Evolutionary conservation across 805 yeast species (phyloP).

Genomic region (Wickerhamiella spandovensis): DNA sequence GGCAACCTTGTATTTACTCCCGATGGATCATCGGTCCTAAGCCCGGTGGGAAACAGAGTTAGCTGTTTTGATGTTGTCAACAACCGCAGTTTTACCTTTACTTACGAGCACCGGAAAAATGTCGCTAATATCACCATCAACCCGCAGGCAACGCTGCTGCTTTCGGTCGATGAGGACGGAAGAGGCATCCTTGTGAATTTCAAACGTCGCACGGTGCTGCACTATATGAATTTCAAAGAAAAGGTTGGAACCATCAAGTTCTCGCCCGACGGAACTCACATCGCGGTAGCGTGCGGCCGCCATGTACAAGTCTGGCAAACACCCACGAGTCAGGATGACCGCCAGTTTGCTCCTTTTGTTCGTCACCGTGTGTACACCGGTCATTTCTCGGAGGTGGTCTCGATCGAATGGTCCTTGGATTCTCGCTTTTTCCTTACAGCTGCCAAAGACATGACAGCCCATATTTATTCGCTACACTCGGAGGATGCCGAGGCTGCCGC

Average conservation of each 20-base stretch:
- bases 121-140: slow-evolving; percentile 70
- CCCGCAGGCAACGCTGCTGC: slow-evolving; percentile 61
- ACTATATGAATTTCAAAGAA: slow-evolving; percentile 87
- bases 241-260: slow-evolving; percentile 61
- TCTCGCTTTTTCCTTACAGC: slow-evolving; percentile 77
- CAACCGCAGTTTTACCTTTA: slow-evolving; percentile 76
- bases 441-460: slow-evolving; percentile 80
- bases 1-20: slow-evolving; percentile 81
- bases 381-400: slow-evolving; percentile 68
- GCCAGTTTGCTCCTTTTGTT: slow-evolving; percentile 93
- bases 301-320: slow-evolving; percentile 90
- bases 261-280: slow-evolving; percentile 75
- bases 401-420: slow-evolving; percentile 81
- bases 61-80: slow-evolving; percentile 75
- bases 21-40: slow-evolving; percentile 70
- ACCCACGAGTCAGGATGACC: slow-evolving; percentile 64
- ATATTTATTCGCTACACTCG: slow-evolving; percentile 63
- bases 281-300: slow-evolving; percentile 75
- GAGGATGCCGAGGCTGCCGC: slow-evolving; percentile 66
- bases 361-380: slow-evolving; percentile 86
- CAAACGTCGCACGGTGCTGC: slow-evolving; percentile 67
- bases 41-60: slow-evolving; percentile 93
- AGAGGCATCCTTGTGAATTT: slow-evolving; percentile 86
- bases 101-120: slow-evolving; percentile 84
- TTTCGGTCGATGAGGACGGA: slow-evolving; percentile 84